phyloP scores from a whole-genome alignment of 192 early-diverging fungal species.

The Coemansia sp. region DNA sequence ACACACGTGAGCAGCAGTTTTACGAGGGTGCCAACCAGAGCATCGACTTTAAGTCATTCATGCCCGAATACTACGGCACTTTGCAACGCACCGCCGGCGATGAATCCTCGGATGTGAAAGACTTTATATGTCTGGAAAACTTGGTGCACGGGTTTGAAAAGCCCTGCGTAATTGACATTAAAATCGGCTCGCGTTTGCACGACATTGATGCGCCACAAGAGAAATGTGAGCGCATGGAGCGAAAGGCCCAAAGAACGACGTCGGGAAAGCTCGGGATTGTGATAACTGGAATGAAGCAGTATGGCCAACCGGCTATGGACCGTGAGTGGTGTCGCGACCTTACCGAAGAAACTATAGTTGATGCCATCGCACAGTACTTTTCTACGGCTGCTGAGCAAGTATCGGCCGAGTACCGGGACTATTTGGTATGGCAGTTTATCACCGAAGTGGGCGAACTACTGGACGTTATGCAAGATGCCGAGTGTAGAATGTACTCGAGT shows the following conservation, averaged over 20 bases:
- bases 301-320: conserved; percentile 7
- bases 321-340: conserved; percentile 25
- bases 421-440: conserved; percentile 62
- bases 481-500: conserved; percentile 66
- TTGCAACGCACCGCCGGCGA: conserved; percentile 26
- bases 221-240: conserved; percentile 66
- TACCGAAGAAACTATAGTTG: conserved; percentile 50
- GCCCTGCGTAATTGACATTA: conserved; percentile 84
- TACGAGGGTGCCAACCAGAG: conserved; percentile 58
- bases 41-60: conserved; percentile 57
- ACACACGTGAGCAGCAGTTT: conserved; percentile 65
- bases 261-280: conserved; percentile 61
- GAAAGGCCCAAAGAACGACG: conserved; percentile 67
- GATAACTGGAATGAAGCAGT: conserved; percentile 72
- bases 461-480: conserved; percentile 52
- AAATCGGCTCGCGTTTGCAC: conserved; percentile 77
- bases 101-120: conserved; percentile 10
- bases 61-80: conserved; percentile 68
- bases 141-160: conserved; percentile 61
- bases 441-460: conserved; percentile 58
- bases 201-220: conserved; percentile 68
- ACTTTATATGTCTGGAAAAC: conserved; percentile 75
- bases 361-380: conserved; percentile 68
- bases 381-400: conserved; percentile 39
- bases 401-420: conserved; percentile 51